phyloP scores from a whole-genome alignment of 805 yeast genomes.

The Kockiozyma suomiensis region DNA sequence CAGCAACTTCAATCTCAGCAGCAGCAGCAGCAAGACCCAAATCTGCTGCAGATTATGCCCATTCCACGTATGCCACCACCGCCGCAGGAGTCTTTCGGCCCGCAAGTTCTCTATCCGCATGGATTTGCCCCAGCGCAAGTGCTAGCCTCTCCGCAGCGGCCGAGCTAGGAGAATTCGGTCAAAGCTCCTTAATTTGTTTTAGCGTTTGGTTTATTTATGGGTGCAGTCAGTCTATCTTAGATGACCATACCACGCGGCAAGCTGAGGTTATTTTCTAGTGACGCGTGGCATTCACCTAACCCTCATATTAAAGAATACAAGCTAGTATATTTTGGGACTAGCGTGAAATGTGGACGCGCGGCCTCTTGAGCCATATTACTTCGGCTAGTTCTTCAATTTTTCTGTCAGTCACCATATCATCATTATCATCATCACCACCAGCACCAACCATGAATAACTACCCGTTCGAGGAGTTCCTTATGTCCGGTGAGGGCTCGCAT shows the following conservation, averaged over 20 bases:
- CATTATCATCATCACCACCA: background rate
- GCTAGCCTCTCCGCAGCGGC: conserved; percentile 6
- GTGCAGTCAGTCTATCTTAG: no score
- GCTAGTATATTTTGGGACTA: conserved; percentile 2
- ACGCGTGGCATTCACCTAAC: background rate
- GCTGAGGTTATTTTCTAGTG: no score
- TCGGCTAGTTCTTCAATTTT: no score
- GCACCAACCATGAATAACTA: background rate
- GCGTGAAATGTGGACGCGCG: conserved; percentile 16
- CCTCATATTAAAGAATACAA: background rate
- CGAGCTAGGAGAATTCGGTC: background rate
- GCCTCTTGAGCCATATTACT: background rate
- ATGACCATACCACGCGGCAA: no score
- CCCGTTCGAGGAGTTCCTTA: background rate
- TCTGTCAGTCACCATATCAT: background rate
- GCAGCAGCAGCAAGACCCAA: background rate
- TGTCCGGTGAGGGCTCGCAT: background rate
- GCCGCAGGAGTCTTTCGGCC: background rate
- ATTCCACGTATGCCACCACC: conserved; percentile 11
- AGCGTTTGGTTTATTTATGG: no score
- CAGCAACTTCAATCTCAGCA: background rate
- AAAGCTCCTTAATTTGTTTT: no score
- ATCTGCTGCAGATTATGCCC: background rate
- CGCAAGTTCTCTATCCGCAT: conserved; percentile 1
- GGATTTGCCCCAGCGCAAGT: background rate